phyloP scores from a whole-genome alignment of 1,139 yeast species.

The Diutina catenulata region DNA sequence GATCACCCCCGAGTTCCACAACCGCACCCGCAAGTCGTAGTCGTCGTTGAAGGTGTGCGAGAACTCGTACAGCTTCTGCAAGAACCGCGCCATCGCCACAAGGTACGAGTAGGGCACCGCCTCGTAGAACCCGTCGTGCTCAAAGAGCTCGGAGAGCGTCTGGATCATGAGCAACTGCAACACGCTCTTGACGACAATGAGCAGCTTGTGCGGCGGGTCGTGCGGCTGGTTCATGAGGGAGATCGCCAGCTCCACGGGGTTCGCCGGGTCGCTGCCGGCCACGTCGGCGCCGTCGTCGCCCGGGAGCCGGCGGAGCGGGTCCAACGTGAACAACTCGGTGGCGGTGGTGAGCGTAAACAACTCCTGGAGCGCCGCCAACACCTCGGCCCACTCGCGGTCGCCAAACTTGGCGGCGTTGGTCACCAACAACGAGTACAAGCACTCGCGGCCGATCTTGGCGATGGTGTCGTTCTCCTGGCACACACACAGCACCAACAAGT shows the following conservation, averaged over 20 bases:
- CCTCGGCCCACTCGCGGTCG: slow-evolving; percentile 61
- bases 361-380: slow-evolving; percentile 49
- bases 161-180: slow-evolving; percentile 84
- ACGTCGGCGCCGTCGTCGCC: slow-evolving; percentile 11
- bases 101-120: slow-evolving; percentile 57
- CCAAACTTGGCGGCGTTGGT: slow-evolving; percentile 62
- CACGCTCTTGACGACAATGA: slow-evolving; percentile 86
- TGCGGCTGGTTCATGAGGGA: slow-evolving; percentile 12
- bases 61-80: slow-evolving; percentile 65
- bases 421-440: slow-evolving; percentile 65
- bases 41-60: slow-evolving; percentile 84
- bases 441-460: slow-evolving; percentile 86
- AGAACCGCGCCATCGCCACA: slow-evolving; percentile 43
- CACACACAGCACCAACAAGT: slow-evolving; percentile 71
- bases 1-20: slow-evolving; percentile 88
- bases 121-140: slow-evolving; percentile 56
- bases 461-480: slow-evolving; percentile 96
- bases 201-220: slow-evolving; percentile 35
- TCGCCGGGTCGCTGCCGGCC: slow-evolving; percentile 9
- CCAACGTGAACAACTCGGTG: slow-evolving; percentile 63
- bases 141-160: slow-evolving; percentile 68
- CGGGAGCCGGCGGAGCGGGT: slow-evolving; percentile 33
- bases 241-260: slow-evolving; percentile 12
- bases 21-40: slow-evolving; percentile 69
- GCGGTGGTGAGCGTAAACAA: slow-evolving; percentile 83